phyloP scores from a whole-genome alignment of 306 rosid genomes.

The Senna tora region DNA sequence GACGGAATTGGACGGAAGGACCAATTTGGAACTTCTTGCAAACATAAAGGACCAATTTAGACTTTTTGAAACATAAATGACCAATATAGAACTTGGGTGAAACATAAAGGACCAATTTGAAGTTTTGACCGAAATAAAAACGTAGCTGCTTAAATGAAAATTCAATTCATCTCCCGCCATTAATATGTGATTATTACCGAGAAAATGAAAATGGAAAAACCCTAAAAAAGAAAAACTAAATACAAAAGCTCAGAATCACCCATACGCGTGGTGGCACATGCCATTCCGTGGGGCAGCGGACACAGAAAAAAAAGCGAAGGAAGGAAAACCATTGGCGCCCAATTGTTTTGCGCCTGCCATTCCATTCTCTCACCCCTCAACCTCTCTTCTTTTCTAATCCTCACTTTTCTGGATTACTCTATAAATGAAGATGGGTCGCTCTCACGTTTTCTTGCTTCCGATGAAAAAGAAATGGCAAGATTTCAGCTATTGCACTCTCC shows the following conservation, averaged over 20 bases:
- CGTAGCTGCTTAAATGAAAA: too few species aligned
- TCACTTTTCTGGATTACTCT: neutral
- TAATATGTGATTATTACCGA: too few species aligned
- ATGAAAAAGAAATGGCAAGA: slow-evolving; percentile 45
- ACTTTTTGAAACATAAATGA: too few species aligned
- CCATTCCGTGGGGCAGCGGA: neutral
- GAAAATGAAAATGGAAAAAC: neutral
- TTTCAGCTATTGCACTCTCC: slow-evolving; percentile 43
- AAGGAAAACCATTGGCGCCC: slow-evolving; percentile 66
- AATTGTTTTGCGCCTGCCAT: slow-evolving; percentile 31
- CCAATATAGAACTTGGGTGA: too few species aligned
- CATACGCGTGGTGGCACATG: slow-evolving; percentile 20
- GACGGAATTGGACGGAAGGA: too few species aligned
- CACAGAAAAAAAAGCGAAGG: neutral
- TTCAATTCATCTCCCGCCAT: too few species aligned
- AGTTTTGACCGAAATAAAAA: too few species aligned
- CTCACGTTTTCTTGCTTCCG: slow-evolving; percentile 1
- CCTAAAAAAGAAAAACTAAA: neutral
- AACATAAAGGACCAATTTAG: too few species aligned
- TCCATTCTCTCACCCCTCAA: neutral
- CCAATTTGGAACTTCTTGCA: too few species aligned
- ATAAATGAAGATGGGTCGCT: slow-evolving; percentile 35
- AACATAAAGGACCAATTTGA: too few species aligned
- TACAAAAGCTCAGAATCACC: neutral
- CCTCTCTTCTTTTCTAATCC: neutral